Evolutionary conservation across 148 eudicot species (phyloP), one percentile per base, ranked within the genome.

Genomic region (Tetragonia tetragonoides): DNA sequence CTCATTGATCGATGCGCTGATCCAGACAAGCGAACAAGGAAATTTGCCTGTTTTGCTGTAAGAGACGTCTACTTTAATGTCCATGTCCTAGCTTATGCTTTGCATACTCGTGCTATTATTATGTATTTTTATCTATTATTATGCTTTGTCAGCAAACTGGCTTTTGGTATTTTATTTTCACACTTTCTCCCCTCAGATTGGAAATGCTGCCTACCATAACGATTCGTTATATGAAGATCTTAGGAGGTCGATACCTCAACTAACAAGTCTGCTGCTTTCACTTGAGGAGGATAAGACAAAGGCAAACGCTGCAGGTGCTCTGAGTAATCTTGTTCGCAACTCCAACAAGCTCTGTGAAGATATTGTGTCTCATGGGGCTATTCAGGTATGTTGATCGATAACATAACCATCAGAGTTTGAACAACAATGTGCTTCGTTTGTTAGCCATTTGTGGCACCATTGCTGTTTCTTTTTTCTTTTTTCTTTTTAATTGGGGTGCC

Each of bases 1-100:
- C 89, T 95, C 69, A 85, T 95, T 72, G 99, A 93, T 71, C 90
- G 97, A 77, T 93, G 97, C 64, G 85, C 90, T 74, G 99, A 95
- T 80, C 83, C 89, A 54, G 99, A 95, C 89, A 90, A 85, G 82
- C 86, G 97, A 66, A 93, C 99, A 17, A 81, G 97, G 81, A 95
- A 95, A 84, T 95, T 90, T 86, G 97, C 97, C 71, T 95, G 97
- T 85, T 95, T 95, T 87, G 97, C 97, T 66, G 99, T 95, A 89
- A 88, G 92, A 41, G 79, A 34, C 65, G 56, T 77, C 60, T 15
- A 39, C 24, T 73, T 72, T 0, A 37, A 12, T 53, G 10, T 77
- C 61, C 37, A 73, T 53, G 53, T 6, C 34, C 34, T 28, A 28
- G 34, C 11, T 17, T n/a, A 6, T 44, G 17, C 17, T 68, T 68